Conservation (phyloP, 108 stramenopile species). For the Tribonema minus region DNA sequence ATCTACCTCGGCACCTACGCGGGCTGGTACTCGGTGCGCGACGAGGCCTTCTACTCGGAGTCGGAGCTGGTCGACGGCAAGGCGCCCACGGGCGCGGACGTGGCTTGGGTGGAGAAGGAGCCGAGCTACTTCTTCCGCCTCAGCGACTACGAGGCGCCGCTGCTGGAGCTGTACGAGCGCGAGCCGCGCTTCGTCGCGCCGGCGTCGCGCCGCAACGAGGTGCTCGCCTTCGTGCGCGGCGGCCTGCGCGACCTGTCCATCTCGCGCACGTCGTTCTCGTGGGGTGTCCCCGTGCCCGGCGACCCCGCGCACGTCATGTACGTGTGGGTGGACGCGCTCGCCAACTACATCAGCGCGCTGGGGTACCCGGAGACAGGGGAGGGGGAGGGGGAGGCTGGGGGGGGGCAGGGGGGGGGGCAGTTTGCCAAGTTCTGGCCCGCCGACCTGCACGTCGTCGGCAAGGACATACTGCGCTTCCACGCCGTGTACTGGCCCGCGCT, state of each 20-base stretch:
- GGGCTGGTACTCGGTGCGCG: slow-evolving; percentile 96
- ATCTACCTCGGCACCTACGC: slow-evolving; percentile 89
- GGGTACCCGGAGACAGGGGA: slow-evolving; percentile 71
- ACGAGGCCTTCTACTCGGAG: slow-evolving; percentile 94
- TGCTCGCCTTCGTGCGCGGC: slow-evolving; percentile 70
- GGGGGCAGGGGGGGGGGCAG: background rate
- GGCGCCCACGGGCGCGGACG: slow-evolving; percentile 85
- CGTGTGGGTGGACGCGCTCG: slow-evolving; percentile 93
- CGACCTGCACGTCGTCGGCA: slow-evolving; percentile 86
- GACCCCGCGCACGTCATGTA: slow-evolving; percentile 91
- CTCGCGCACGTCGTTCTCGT: slow-evolving; percentile 75
- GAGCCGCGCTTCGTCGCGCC: slow-evolving; percentile 85
- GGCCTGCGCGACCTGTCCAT: slow-evolving; percentile 84
- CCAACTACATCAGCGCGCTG: slow-evolving; percentile 89
- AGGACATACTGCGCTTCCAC: slow-evolving; percentile 97
- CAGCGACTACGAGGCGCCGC: slow-evolving; percentile 67
- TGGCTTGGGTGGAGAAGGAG: slow-evolving; percentile 89
- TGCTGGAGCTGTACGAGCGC: slow-evolving; percentile 72
- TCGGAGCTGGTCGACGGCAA: slow-evolving; percentile 85
- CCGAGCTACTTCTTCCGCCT: slow-evolving; percentile 93
- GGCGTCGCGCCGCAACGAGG: slow-evolving; percentile 74
- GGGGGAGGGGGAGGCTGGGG: slow-evolving; percentile 46
- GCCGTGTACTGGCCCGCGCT: slow-evolving; percentile 97
- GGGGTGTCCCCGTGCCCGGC: slow-evolving; percentile 87
- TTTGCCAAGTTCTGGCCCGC: slow-evolving; percentile 67